Base-by-base conservation (phyloP, 306 rosid species). In the Quercus engelmannii region DNA sequence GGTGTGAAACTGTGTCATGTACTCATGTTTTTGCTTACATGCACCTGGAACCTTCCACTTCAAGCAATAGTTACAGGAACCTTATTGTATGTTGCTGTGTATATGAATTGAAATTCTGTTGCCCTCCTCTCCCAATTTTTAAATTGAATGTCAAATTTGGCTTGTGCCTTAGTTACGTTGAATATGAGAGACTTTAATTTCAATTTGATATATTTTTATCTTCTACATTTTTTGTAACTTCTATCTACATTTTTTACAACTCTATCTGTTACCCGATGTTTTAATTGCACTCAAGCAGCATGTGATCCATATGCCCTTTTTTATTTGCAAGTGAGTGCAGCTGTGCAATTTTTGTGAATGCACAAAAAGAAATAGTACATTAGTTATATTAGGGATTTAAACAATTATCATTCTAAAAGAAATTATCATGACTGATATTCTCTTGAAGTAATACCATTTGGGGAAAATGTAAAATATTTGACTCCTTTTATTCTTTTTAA, bases 361-460 rank as follows among this genome's bases (percentile, higher is more conserved):
- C 38, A 63, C 5, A 3, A 28, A 26, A 28, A 15, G 21, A 7
- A 19, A 15, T 38, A 26, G 3, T 3, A 30, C 5, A 15, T 30
- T 26, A 14, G 21, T 63, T 63, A 18, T 65, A 17, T 30, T 65
- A 31, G 9, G 12, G 23, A 65, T 30, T 30, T 65, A 31, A 31
- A 28, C 23, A 65, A 30, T 20, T 31, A 4, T 30, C 33, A 15
- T 65, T 31, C 71, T 67, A 8, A 18, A 67, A 19, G 71, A 67
- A 67, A 67, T 12, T 15, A 33, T 17, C 6, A 19, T 33, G 71
- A 33, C 5, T 67, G 51, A 8, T 33, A 33, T 5, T 12, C 35
- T 67, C 6, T 67, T 67, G 38, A 65, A 31, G 13, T 65, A 65
- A 55, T 81, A 28, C 69, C 55, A 78, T 79, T 67, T 28, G 55